These are phyloP conservation scores for Sarocladium strictum DNA, from an alignment of 2,329 filamentous ascomycete genomes.

Conservation along the genomic window DNA sequence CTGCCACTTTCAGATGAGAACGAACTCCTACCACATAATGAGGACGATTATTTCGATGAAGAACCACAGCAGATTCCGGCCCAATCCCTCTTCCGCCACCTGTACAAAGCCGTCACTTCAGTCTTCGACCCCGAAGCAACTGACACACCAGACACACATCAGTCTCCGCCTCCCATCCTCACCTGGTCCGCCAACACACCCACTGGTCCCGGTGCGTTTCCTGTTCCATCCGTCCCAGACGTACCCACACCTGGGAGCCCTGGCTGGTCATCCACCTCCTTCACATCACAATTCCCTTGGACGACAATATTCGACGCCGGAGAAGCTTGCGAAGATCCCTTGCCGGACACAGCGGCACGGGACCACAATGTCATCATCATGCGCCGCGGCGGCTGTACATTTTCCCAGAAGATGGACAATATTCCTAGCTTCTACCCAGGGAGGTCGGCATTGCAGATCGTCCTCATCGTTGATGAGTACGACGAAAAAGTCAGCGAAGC, in stretches of 20 bases:
- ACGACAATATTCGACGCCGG: constrained; percentile 64
- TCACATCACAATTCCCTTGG: constrained; percentile 55
- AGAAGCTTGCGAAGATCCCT: constrained; percentile 56
- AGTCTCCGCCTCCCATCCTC: not conserved
- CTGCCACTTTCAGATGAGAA: constrained; percentile 15
- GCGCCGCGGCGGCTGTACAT: constrained; percentile 76
- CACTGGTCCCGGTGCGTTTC: constrained; percentile 55
- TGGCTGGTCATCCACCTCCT: constrained; percentile 31
- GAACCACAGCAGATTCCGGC: constrained; percentile 32
- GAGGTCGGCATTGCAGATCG: constrained; percentile 60
- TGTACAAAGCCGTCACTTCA: constrained; percentile 32
- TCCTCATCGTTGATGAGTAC: constrained; percentile 62
- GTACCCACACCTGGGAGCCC: constrained; percentile 39
- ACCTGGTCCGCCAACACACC: constrained; percentile 49
- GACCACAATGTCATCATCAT: constrained; percentile 75
- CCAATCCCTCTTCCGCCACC: constrained; percentile 37
- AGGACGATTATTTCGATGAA: constrained; percentile 13
- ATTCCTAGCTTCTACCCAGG: constrained; percentile 66
- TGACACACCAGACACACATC: not conserved
- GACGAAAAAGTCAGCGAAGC: constrained; percentile 37
- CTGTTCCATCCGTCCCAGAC: constrained; percentile 60
- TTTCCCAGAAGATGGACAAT: constrained; percentile 74
- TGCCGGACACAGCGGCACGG: constrained; percentile 38
- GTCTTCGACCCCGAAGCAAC: constrained; percentile 29
- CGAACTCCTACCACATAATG: constrained; percentile 10